These are phyloP conservation scores for Phragmites australis DNA, from an alignment of 176 grass and related monocot species.

Conservation along the genomic window DNA sequence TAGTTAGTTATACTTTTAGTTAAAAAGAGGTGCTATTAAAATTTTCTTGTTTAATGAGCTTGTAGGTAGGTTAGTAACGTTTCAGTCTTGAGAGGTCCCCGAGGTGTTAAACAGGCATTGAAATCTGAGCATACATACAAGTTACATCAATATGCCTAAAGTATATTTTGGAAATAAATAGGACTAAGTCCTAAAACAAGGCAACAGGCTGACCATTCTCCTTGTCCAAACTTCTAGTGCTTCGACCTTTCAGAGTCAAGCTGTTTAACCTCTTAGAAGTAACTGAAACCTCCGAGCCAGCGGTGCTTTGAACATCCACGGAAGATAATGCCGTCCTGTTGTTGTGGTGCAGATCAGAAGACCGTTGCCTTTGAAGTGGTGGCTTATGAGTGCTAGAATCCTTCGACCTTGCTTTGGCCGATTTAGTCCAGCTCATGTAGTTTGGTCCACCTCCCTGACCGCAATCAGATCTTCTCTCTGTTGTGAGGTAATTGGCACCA, in stretches of 20 bases:
- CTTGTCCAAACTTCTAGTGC: constrained; percentile 56
- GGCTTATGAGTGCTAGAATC: constrained; percentile 33
- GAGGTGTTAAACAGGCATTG: no score
- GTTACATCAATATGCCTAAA: constrained; percentile 28
- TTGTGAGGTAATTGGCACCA: constrained; percentile 29
- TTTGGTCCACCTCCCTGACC: constrained; percentile 39
- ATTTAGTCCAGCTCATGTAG: constrained; percentile 84
- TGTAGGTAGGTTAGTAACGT: no score
- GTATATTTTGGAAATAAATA: constrained; percentile 34
- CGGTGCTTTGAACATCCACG: constrained; percentile 54
- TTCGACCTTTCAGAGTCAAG: constrained; percentile 45
- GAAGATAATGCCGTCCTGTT: constrained; percentile 54
- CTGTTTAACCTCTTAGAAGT: constrained; percentile 53
- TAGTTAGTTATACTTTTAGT: no score
- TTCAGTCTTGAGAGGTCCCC: no score
- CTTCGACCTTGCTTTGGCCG: constrained; percentile 68
- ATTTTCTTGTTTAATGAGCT: no score
- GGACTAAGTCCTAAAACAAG: constrained; percentile 39
- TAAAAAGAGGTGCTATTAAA: no score
- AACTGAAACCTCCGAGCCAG: constrained; percentile 48
- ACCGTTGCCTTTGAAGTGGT: constrained; percentile 46
- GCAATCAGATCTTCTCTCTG: constrained; percentile 47
- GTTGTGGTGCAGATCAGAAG: constrained; percentile 39
- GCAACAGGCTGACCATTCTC: constrained; percentile 53
- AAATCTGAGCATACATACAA: constrained; percentile 48